Evolutionary conservation across 768 basidiomycete species (phyloP).

Genomic region (Phlebiopsis flavidoalba): DNA sequence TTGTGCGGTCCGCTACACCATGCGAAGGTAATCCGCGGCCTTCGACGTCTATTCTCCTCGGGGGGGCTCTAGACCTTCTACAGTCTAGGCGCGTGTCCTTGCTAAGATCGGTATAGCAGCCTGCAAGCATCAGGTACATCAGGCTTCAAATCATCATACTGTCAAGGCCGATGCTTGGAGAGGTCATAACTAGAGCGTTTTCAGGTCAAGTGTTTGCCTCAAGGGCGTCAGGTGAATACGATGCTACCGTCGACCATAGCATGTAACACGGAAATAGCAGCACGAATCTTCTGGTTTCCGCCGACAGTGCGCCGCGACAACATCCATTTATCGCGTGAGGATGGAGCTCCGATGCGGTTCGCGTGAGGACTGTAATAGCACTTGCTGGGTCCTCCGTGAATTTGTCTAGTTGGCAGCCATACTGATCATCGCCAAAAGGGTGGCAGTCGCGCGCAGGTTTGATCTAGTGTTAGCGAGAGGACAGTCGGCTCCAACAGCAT

Average conservation of each 20-base stretch:
- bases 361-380: conserved; percentile 42
- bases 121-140: conserved; percentile 48
- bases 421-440: neutral
- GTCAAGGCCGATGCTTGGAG: conserved; percentile 27
- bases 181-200: conserved; percentile 33
- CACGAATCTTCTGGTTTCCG: conserved; percentile 38
- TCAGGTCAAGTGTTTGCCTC: neutral
- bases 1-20: conserved; percentile 37
- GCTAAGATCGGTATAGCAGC: conserved; percentile 48
- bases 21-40: conserved; percentile 41
- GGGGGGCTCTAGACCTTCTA: conserved; percentile 23
- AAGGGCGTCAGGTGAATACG: neutral
- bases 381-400: conserved; percentile 39
- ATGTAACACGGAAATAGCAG: conserved; percentile 39
- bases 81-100: conserved; percentile 19
- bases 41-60: conserved; percentile 33
- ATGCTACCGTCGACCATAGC: conserved; percentile 43
- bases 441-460: neutral
- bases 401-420: conserved; percentile 34
- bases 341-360: conserved; percentile 27
- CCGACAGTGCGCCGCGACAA: conserved; percentile 49
- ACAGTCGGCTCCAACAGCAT: neutral
- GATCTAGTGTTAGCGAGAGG: neutral
- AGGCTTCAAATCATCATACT: conserved; percentile 39
- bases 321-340: conserved; percentile 51